phyloP scores from a whole-genome alignment of 2,329 filamentous ascomycete species.

The Monosporascus ibericus region DNA sequence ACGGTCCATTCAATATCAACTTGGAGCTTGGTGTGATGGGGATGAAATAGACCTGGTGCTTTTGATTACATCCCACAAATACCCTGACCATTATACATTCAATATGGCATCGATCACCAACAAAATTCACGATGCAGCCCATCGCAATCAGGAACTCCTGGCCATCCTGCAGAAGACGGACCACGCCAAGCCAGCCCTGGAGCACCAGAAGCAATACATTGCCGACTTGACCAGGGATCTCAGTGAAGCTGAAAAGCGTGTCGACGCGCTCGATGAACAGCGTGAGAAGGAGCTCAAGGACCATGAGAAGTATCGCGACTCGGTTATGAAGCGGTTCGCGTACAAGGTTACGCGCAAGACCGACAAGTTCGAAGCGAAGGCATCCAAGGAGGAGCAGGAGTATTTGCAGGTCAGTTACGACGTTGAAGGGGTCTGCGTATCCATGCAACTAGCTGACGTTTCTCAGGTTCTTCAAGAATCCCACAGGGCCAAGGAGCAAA shows the following conservation, averaged over 20 bases:
- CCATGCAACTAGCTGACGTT: not conserved
- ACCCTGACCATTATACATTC: not conserved
- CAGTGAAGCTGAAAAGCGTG: constrained; percentile 26
- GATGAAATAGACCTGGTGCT: no score
- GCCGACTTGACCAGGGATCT: constrained; percentile 38
- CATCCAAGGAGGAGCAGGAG: constrained; percentile 48
- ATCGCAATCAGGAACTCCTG: constrained; percentile 38
- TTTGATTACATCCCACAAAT: no score
- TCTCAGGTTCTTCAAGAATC: constrained; percentile 41
- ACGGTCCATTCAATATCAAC: no score
- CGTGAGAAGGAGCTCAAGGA: constrained; percentile 43
- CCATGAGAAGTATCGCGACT: constrained; percentile 47
- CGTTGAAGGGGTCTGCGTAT: not conserved
- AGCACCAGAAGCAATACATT: constrained; percentile 40
- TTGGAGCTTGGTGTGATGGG: no score
- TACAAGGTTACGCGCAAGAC: constrained; percentile 44
- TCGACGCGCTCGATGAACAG: constrained; percentile 32
- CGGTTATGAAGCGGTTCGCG: constrained; percentile 43
- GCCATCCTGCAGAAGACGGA: constrained; percentile 41
- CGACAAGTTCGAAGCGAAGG: constrained; percentile 41
- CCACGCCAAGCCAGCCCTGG: constrained; percentile 38
- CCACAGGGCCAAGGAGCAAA: constrained; percentile 36
- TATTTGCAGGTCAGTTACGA: constrained; percentile 31
- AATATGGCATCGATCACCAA: constrained; percentile 23
- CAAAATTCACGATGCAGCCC: constrained; percentile 33